phyloP scores from a whole-genome alignment of 2,329 filamentous ascomycete species.

The Cyphellophora attinorum region DNA sequence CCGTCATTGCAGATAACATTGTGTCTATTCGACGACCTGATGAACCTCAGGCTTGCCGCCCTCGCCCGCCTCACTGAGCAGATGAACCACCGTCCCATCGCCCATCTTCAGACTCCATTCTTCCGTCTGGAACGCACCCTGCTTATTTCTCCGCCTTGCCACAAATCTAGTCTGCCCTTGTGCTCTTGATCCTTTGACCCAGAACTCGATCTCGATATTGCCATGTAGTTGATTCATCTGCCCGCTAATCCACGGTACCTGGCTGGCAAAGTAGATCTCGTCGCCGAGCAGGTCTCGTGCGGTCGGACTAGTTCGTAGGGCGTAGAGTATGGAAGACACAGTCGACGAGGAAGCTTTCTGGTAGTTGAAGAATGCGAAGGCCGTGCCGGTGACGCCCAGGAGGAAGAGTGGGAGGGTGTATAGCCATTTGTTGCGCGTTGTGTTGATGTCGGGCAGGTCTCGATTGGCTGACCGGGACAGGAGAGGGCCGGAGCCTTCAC shows the following conservation, averaged over 20 bases:
- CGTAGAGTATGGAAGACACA: conserved; percentile 83
- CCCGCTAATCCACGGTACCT: conserved; percentile 75
- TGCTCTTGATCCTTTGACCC: conserved; percentile 68
- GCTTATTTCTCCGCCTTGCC: conserved; percentile 60
- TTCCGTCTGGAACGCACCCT: conserved; percentile 71
- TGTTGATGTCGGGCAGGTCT: conserved; percentile 38
- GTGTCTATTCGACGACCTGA: too few relatives aligned
- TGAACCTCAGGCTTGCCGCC: too few relatives aligned
- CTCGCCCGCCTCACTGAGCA: conserved; percentile 40
- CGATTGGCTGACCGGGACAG: conserved; percentile 44
- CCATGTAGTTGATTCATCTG: conserved; percentile 93
- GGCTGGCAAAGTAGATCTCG: conserved; percentile 69
- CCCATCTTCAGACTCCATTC: conserved; percentile 77
- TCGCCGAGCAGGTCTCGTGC: conserved; percentile 76
- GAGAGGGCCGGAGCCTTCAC: conserved; percentile 40
- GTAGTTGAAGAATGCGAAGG: conserved; percentile 96
- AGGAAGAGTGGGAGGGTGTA: conserved; percentile 75
- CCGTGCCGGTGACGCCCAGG: conserved; percentile 57
- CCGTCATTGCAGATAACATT: too few relatives aligned
- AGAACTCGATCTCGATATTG: conserved; percentile 75
- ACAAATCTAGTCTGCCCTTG: conserved; percentile 70
- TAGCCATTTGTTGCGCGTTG: conserved; percentile 51
- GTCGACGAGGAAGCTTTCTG: conserved; percentile 84
- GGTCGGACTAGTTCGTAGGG: conserved; percentile 66
- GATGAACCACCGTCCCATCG: conserved; percentile 58